Percentiles rank a stretch among this genome's conserved stretches.
Conservation (phyloP, 192 early-diverging fungal genomes). For the Anaeromyces robustus region DNA sequence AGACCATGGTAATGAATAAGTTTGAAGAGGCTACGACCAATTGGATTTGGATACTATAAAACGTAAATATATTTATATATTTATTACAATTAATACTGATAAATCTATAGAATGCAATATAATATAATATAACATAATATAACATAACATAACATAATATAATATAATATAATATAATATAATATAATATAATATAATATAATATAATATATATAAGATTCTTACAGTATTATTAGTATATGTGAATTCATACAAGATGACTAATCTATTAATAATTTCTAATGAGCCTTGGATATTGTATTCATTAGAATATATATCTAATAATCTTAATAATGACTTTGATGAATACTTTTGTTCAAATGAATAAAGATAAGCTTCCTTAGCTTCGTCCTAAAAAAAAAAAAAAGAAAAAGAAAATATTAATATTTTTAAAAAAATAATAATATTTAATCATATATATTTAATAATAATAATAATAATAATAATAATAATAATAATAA, state of each 20-base stretch:
- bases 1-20: slow-evolving; percentile 75
- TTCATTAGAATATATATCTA: slow-evolving; percentile 69
- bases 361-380: slow-evolving; percentile 76
- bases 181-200: neutral
- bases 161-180: no score
- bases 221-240: slow-evolving; percentile 77
- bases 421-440: no score
- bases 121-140: no score
- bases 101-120: no score
- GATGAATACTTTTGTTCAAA: slow-evolving; percentile 82
- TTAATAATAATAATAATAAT: no score
- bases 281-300: slow-evolving; percentile 67
- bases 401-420: no score
- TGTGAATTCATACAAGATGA: slow-evolving; percentile 74
- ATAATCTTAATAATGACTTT: slow-evolving; percentile 71
- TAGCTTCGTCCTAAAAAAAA: slow-evolving; percentile 62
- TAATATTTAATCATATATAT: no score
- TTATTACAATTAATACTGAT: no score
- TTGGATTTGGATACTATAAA: slow-evolving; percentile 67
- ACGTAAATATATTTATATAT: no score
- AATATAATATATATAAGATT: neutral
- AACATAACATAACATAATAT: no score
- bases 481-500: neutral
- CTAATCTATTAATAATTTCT: slow-evolving; percentile 62
- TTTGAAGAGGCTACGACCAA: slow-evolving; percentile 68